These are phyloP conservation scores for Fraxinus pennsylvanica DNA, from an alignment of 257 asterid species.

Conservation along the genomic window DNA sequence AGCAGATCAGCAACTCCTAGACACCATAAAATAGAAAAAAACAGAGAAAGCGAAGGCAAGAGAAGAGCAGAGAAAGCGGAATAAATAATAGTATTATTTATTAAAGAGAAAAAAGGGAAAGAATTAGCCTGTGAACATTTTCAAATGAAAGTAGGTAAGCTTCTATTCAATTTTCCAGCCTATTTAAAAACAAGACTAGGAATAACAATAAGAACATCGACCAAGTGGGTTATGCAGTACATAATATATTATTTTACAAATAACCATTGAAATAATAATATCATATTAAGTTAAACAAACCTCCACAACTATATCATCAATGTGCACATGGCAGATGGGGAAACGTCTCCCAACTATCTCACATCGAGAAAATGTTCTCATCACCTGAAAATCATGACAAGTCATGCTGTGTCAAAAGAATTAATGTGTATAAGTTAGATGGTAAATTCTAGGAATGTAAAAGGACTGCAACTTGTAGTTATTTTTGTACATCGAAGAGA, in stretches of 20 bases:
- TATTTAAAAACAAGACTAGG: neutral
- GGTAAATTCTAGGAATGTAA: conserved; percentile 3
- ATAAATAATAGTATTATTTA: neutral
- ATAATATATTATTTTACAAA: neutral
- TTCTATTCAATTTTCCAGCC: neutral
- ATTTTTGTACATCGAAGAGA: neutral
- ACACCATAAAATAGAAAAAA: neutral
- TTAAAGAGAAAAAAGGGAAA: neutral
- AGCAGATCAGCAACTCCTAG: neutral
- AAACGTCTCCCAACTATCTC: conserved; percentile 77
- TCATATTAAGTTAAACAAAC: conserved; percentile 39
- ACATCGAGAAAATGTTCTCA: conserved; percentile 67
- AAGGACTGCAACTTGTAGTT: neutral
- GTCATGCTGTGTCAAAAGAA: neutral
- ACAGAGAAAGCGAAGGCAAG: neutral
- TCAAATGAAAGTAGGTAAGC: neutral
- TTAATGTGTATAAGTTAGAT: neutral
- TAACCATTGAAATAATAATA: conserved; percentile 6
- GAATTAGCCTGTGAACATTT: conserved; percentile 8
- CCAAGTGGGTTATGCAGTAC: neutral
- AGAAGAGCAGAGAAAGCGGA: neutral
- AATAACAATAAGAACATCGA: neutral
- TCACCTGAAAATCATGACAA: conserved; percentile 53
- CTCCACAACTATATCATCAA: conserved; percentile 75
- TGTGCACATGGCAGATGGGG: conserved; percentile 85